Percentiles rank a stretch among this genome's conserved stretches.
Conservation (phyloP, 352 stramenopile species). For the Halophytophthora polymorphica region DNA sequence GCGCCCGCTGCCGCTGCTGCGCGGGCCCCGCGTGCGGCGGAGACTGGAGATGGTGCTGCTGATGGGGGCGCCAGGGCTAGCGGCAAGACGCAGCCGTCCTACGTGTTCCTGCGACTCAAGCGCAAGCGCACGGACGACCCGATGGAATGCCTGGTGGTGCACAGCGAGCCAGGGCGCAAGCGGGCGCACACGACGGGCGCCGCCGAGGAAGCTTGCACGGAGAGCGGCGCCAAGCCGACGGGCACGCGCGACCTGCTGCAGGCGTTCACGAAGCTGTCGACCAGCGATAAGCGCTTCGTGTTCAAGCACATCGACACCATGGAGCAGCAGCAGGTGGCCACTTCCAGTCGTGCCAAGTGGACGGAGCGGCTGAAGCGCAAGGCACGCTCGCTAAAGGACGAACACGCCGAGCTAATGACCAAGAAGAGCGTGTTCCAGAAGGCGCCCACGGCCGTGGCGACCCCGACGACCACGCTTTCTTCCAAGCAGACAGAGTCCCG, state of each 20-base stretch:
- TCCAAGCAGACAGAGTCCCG: slow-evolving; percentile 29
- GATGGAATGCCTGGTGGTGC: slow-evolving; percentile 63
- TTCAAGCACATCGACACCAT: slow-evolving; percentile 86
- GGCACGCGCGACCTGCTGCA: slow-evolving; percentile 35
- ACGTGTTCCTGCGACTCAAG: slow-evolving; percentile 79
- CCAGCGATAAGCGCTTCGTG: slow-evolving; percentile 65
- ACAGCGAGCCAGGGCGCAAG: slow-evolving; percentile 36
- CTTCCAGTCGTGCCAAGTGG: slow-evolving; percentile 48
- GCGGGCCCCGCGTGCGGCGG: slow-evolving; percentile 5
- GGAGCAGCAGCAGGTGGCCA: slow-evolving; percentile 40
- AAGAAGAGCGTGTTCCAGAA: slow-evolving; percentile 38
- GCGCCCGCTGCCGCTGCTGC: slow-evolving; percentile 5
- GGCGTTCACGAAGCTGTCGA: slow-evolving; percentile 65
- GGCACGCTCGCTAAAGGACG: slow-evolving; percentile 54
- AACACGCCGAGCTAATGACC: slow-evolving; percentile 39
- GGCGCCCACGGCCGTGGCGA: slow-evolving; percentile 10
- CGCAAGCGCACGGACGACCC: slow-evolving; percentile 82
- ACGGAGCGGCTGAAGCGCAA: slow-evolving; percentile 67
- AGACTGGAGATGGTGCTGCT: background rate
- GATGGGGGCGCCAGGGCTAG: background rate
- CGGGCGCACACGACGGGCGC: slow-evolving; percentile 4
- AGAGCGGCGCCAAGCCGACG: slow-evolving; percentile 3
- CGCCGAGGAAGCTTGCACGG: background rate
- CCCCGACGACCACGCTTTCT: background rate
- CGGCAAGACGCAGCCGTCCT: slow-evolving; percentile 27